Evolutionary conservation across 2,329 filamentous ascomycete species (phyloP).

Genomic region (Diaporthe aspalathi): DNA sequence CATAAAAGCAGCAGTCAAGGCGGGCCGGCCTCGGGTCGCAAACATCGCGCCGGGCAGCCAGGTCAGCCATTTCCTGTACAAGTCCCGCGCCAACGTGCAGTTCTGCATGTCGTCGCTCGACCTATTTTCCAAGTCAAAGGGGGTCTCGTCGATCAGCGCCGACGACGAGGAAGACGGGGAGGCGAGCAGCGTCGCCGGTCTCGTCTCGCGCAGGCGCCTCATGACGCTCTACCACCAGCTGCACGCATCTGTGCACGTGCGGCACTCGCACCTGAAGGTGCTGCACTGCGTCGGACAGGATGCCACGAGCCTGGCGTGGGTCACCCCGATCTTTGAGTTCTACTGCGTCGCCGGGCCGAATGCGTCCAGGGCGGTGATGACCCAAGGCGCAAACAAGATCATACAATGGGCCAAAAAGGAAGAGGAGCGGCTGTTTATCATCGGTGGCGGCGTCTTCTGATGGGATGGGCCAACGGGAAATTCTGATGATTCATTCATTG

Average conservation of each 20-base stretch:
- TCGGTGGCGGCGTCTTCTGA: conserved; percentile 90
- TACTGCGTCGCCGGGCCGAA: conserved; percentile 92
- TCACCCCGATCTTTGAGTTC: conserved; percentile 90
- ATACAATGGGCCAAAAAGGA: conserved; percentile 92
- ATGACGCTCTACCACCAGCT: conserved; percentile 88
- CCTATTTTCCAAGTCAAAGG: conserved; percentile 66
- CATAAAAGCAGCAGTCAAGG: conserved; percentile 77
- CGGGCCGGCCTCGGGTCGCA: conserved; percentile 76
- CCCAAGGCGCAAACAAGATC: conserved; percentile 87
- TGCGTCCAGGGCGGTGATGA: conserved; percentile 72
- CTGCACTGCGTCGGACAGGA: conserved; percentile 82
- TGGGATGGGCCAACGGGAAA: not conserved
- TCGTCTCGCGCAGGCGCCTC: conserved; percentile 75
- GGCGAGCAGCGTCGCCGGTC: conserved; percentile 45
- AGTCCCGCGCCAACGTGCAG: conserved; percentile 93
- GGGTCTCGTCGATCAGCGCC: conserved; percentile 37
- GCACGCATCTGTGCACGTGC: conserved; percentile 86
- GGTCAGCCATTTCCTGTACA: conserved; percentile 94
- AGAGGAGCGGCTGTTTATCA: conserved; percentile 95
- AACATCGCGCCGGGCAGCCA: conserved; percentile 85
- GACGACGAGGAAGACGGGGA: not conserved
- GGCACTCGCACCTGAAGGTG: conserved; percentile 86
- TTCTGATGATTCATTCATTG: not conserved
- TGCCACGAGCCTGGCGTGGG: conserved; percentile 86
- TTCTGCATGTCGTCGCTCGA: conserved; percentile 90